Evolutionary conservation across 176 grass and related monocot species (phyloP), one percentile per base, ranked within the genome.

Genomic region (Bolboschoenus planiculmis): DNA sequence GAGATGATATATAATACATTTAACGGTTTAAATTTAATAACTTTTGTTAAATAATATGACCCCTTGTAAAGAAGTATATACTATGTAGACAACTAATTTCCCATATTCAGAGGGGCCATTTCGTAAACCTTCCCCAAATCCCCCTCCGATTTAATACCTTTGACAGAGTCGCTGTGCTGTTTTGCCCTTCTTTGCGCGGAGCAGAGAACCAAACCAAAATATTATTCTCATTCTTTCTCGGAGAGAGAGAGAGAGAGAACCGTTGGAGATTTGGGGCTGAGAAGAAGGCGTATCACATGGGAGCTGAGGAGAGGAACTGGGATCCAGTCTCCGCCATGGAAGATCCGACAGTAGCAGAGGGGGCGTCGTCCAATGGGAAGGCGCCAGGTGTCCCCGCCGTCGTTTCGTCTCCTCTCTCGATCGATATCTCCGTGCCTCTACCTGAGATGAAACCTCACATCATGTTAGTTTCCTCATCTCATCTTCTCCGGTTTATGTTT

Each of bases 381-480:
- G 30, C 56, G 36, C n/a, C 78, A 21, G 84, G 71, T 27, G 66
- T 85, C 4, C 81, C 11, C 13, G 77, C 84, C 33, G 83, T 95
- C 73, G 92, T 90, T 75, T 90, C 87, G 4, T 90, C 85, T n/a
- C 0, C 65, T 24, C 42, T 86, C 3, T 30, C 86, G 10, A 72
- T 99, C 81, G 92, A 99, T 80, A 99, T 95, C 86, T 73, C 87
- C 37, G 84, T 99, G 40, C 89, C 91, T 42, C 89, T 99, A 3
- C 82, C 83, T 3, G 84, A 93, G 51, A 95, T 95, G 89, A 87
- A 86, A 29, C 91, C 92, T 43, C 86, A 51, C 48, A 85, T 99
- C 86, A 87, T 95, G 96, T 90, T 53, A 95, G 90, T 85, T 44
- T 30, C 68, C 54, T 27, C 35, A 47, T 54, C 24, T 89, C 9